These are phyloP conservation scores for Populus tremula DNA, from an alignment of 345 rosid species.

Conservation along the genomic window DNA sequence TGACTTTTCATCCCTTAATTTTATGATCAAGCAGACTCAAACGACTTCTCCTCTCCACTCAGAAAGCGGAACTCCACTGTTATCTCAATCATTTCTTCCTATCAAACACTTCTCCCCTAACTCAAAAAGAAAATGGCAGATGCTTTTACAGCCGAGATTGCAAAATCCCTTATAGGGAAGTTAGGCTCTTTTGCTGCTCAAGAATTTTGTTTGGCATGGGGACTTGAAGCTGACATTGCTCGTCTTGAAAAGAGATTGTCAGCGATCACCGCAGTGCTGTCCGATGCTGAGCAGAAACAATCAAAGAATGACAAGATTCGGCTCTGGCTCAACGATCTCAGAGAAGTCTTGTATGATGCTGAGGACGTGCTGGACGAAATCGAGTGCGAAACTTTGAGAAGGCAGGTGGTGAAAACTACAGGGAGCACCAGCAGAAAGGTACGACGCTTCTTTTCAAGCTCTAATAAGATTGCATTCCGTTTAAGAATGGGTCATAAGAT, in stretches of 20 bases:
- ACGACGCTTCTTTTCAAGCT: no score
- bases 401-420: no score
- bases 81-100: no score
- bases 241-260: not conserved
- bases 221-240: not conserved
- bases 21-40: no score
- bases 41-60: no score
- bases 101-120: no score
- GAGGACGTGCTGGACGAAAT: conserved; percentile 25
- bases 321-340: conserved; percentile 19
- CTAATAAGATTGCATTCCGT: no score
- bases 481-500: not conserved
- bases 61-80: no score
- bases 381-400: not conserved
- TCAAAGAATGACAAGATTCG: not conserved
- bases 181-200: not conserved
- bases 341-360: conserved; percentile 15
- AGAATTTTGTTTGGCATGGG: conserved; percentile 1
- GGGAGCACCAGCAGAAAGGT: no score
- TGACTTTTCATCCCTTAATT: no score
- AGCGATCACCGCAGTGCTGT: conserved; percentile 10
- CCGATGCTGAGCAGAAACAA: conserved; percentile 24
- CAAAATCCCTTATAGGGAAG: not conserved
- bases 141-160: not conserved
- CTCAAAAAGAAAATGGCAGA: no score